Base-by-base conservation (phyloP, 2,329 filamentous ascomycete genomes). In the Botrytis fragariae region DNA sequence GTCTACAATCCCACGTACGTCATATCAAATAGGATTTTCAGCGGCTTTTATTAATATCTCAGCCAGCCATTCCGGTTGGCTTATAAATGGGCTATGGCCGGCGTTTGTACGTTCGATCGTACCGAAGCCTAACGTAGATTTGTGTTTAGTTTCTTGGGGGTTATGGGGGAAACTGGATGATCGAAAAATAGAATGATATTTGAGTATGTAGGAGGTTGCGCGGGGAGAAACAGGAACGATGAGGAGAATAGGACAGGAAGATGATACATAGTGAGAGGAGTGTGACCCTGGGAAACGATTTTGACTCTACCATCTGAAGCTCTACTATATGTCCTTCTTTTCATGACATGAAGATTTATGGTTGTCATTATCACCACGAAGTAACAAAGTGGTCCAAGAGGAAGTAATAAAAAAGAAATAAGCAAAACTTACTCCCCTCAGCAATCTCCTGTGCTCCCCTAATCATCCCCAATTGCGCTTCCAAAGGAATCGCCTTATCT, bases 381-480 rank as follows among this genome's bases (percentile, higher is more conserved):
- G 76, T 71, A 74, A 76, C 76, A 78, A 78, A 44, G 74, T 61
- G 1, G 48, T 48, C 37, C 74, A 72, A 61, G 35, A 39, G 10
- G 25, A 37, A 61, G 59, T 7, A 37, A 61, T 1, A 39, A 22
- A n/a, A 37, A 61, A 39, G 10, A n/a, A 61, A 39, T 6, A 39
- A 61, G 6, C 51, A 54, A 39, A 37, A 67, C 64, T 67, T n/a
- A 67, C 64, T 51, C 14, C 32, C 64, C 18, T 37, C 14, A 10
- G 64, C 32, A 73, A 64, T 65, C 16, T 65, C 54, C 37, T 74
- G 69, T 12, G 76, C 75, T 14, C 20, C 63, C 3, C 74, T 78
- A 20, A 82, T 78, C 81, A 85, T 82, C 20, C 76, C 77, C 75
- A 82, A 79, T 76, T 85, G 83, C 20, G 74, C 78, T 8, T 65